Percentiles rank a stretch among this genome's conserved stretches.
Conservation (phyloP, 805 yeast species). For the Wickerhamiella sergipiensis region DNA sequence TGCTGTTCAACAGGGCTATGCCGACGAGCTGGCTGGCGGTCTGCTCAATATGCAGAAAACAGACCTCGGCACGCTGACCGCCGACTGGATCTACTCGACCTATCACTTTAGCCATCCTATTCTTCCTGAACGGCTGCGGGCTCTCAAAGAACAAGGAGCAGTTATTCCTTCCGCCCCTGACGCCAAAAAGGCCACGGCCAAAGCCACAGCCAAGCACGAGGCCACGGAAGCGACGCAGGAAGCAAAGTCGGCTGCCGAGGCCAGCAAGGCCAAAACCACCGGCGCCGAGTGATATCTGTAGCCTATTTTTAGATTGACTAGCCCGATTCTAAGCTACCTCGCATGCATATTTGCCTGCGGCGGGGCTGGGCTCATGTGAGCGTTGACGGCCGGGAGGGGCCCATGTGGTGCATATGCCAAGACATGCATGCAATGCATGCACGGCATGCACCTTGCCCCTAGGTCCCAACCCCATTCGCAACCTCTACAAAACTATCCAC, state of each 20-base stretch:
- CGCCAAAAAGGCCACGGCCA: too few relatives aligned
- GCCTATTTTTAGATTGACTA: too few relatives aligned
- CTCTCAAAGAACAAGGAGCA: conserved; percentile 31
- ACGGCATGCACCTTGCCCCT: not conserved
- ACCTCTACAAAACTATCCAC: not conserved
- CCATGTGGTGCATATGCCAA: not conserved
- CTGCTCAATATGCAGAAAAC: conserved; percentile 65
- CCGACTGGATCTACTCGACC: conserved; percentile 79
- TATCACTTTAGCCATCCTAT: conserved; percentile 89
- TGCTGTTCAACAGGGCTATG: conserved; percentile 64
- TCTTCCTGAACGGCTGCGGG: conserved; percentile 72
- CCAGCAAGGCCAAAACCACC: not conserved
- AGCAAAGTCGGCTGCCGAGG: not conserved
- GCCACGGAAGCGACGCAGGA: not conserved
- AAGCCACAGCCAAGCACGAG: too few relatives aligned
- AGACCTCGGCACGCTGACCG: conserved; percentile 75
- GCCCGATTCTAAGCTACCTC: too few relatives aligned
- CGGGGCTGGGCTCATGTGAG: not conserved
- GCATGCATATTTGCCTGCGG: too few relatives aligned
- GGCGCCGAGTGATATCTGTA: not conserved
- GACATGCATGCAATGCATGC: not conserved
- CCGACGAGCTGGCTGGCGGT: conserved; percentile 52
- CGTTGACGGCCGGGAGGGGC: not conserved
- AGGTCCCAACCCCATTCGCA: not conserved
- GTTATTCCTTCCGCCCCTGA: too few relatives aligned